Percentiles rank a stretch among this genome's conserved stretches.
Conservation (phyloP, 306 rosid genomes). For the Ochetophila trinervis region DNA sequence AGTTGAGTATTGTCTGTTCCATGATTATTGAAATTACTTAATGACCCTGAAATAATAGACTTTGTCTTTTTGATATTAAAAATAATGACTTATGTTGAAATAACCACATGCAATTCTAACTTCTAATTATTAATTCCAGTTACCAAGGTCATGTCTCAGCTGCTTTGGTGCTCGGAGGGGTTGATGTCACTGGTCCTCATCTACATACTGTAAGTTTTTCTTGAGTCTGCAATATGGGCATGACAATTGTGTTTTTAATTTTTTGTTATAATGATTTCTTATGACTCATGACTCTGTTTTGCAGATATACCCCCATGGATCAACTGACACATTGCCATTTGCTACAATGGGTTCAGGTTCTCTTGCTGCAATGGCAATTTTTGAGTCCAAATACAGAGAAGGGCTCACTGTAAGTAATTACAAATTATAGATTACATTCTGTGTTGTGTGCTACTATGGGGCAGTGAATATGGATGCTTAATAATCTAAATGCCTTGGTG, state of each 20-base stretch:
- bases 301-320: conserved; percentile 90
- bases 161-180: conserved; percentile 98
- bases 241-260: conserved; percentile 6
- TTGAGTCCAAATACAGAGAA: conserved; percentile 72
- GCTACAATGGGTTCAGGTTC: conserved; percentile 69
- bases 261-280: conserved; percentile 19
- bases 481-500: background rate
- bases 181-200: conserved; percentile 92
- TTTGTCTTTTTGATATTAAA: too few species aligned
- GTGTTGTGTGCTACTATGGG: background rate
- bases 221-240: conserved; percentile 3
- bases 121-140: conserved; percentile 35
- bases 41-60: too few species aligned
- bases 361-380: conserved; percentile 58
- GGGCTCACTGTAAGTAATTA: conserved; percentile 48
- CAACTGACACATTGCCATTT: conserved; percentile 67
- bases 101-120: background rate
- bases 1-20: conserved; percentile 22
- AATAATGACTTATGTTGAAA: too few species aligned
- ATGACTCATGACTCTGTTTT: conserved; percentile 1
- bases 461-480: background rate
- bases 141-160: conserved; percentile 84
- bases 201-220: conserved; percentile 72
- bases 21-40: background rate
- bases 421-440: background rate